Base-by-base conservation (phyloP, 1,139 yeast genomes). In the Barnettozyma hawaiiensis region DNA sequence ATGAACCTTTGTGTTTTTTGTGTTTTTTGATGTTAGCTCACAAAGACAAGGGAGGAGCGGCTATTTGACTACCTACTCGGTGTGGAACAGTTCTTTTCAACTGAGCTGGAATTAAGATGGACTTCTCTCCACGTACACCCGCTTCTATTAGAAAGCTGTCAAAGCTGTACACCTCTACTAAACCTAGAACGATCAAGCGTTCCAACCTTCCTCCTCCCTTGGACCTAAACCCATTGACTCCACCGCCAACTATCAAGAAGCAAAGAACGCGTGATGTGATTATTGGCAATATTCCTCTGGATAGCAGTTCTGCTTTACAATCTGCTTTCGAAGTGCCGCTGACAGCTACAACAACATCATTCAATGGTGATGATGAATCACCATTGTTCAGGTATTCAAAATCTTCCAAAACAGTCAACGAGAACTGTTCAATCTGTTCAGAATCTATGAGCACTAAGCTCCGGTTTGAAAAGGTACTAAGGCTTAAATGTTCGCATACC, bases 341-440 rank as follows among this genome's bases (percentile, higher is more conserved):
- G 20, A 23, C 31, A 18, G 19, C 32, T 4, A 10, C 36, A 10
- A 32, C 40, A 31, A 6, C 15, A 10, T 24, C 12, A 3, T 21
- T 33, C 16, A 40, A 36, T 7, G 3, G 33, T 3, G 41, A 36
- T 7, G 3, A 36, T 3, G 39, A 37, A 11, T 47, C 48, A n/a
- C 47, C 48, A 1, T 22, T 45, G 27, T 35, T 18, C 12, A 28
- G 20, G 8, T 39, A 31, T 18, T 27, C 36, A 9, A 35, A 35
- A 23, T 55, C 15, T 54, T 58, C 48, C 51, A 40, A 51, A 32
- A 58, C 46, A 42, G 43, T 52, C 4, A 55, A 55, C 10, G 57
- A 55, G 29, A 41, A 34, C 3, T 67, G 73, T 45, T 53, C 58
- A 8, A 51, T 66, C 19, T 67, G 72, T 48, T 59, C 59, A 11